Conservation (phyloP, 225 moss, liverwort and hornwort genomes). For the Pseudoscleropodium purum region DNA sequence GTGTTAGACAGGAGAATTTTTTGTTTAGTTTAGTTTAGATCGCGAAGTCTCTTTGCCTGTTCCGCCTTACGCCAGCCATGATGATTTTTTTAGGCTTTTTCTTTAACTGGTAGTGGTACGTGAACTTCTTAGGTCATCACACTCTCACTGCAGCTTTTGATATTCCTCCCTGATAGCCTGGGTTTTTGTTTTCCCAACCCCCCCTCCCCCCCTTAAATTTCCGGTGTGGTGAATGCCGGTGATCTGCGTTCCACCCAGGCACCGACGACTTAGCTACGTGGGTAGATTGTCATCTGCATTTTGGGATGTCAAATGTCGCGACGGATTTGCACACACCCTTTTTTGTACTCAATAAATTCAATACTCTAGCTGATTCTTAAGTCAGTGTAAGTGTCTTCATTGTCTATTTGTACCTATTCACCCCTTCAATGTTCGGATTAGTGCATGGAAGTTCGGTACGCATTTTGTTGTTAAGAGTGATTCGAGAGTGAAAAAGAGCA, state of each 20-base stretch:
- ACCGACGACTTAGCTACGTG: not conserved
- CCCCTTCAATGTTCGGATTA: not conserved
- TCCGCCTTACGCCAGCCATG: not conserved
- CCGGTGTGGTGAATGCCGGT: not conserved
- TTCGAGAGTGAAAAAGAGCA: not conserved
- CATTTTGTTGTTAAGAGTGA: not conserved
- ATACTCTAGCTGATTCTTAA: not conserved
- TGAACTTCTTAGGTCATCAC: not conserved
- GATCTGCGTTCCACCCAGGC: not conserved
- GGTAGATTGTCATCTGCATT: not conserved
- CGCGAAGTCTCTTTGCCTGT: conserved; percentile 1
- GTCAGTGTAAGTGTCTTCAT: not conserved
- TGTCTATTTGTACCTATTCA: not conserved
- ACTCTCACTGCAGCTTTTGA: not conserved
- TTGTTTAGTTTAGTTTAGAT: not conserved
- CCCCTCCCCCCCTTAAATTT: not conserved
- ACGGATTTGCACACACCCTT: not conserved
- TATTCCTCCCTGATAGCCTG: not conserved
- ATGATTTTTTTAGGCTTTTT: not conserved
- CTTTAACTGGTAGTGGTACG: not conserved
- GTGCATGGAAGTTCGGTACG: not conserved
- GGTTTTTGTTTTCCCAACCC: not conserved
- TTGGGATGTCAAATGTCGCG: not conserved
- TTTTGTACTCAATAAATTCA: not conserved
- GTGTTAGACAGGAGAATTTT: not conserved